Percentiles rank a stretch among this genome's conserved stretches.
phyloP scores from a whole-genome alignment of 306 rosid genomes.

The Vigna trinervia region DNA sequence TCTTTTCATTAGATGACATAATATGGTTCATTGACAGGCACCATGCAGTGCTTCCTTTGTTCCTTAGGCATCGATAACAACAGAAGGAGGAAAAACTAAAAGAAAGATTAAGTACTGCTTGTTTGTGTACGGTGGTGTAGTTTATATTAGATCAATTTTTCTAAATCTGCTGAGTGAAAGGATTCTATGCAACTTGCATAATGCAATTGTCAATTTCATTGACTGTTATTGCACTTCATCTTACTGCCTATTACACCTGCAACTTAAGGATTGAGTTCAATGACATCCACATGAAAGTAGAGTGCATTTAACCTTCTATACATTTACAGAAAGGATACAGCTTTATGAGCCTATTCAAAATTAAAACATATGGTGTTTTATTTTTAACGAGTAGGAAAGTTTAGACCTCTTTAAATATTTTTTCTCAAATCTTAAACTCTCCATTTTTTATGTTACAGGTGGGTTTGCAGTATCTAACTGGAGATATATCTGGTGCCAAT shows the following conservation, averaged over 20 bases:
- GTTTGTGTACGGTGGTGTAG: conserved; percentile 1
- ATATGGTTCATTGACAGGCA: conserved; percentile 18
- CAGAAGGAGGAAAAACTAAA: conserved; percentile 10
- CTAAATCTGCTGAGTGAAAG: background rate
- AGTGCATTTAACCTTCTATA: conserved; percentile 21
- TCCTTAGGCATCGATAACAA: conserved; percentile 8
- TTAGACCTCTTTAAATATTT: background rate
- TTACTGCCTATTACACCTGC: conserved; percentile 6
- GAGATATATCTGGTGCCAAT: conserved; percentile 63
- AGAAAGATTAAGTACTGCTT: conserved; percentile 11
- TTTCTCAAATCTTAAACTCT: conserved; percentile 41
- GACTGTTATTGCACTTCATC: conserved; percentile 12
- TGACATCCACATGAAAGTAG: conserved; percentile 25
- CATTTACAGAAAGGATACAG: background rate
- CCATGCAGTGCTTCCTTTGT: conserved; percentile 24
- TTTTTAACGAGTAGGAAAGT: background rate
- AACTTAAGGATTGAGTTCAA: conserved; percentile 7
- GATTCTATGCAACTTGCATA: background rate
- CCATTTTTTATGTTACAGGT: conserved; percentile 47
- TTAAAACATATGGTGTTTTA: conserved; percentile 4
- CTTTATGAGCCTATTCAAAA: background rate
- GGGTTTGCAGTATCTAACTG: conserved; percentile 58
- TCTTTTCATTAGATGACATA: background rate
- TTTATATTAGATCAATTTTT: conserved; percentile 4
- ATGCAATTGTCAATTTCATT: conserved; percentile 32